Base-by-base conservation (phyloP, 139 green algal species). In the Chlamydomonas schloesseri region DNA sequence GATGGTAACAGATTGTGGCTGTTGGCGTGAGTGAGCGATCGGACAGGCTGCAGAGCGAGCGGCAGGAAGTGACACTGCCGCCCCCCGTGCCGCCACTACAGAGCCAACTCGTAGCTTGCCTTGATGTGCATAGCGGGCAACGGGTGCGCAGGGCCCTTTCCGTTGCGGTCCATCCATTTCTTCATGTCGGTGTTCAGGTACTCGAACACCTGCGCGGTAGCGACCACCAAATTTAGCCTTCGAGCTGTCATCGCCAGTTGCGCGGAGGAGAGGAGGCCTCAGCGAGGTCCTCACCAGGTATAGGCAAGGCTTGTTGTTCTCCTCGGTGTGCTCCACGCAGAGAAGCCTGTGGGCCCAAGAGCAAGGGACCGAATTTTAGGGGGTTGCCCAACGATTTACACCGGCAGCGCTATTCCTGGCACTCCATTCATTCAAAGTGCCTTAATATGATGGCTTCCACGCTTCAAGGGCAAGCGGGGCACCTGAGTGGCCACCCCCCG, bases 111-210 rank as follows among this genome's bases (percentile, higher is more conserved):
- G n/a, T n/a, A n/a, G 42, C 50, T 36, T 47, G 96, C 93, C 94
- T 98, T 98, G 79, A 98, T 87, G 14, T 94, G 74, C 33, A 82
- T 47, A 0, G 92, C 90, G 11, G 89, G 68, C 46, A 97, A 83
- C 0, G 94, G 93, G 83, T 95, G 72, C 3, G 90, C 70, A 3
- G 95, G 95, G 5, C 97, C 96, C 47, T 96, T 97, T 58, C 97
- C 96, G 78, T 94, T 96, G 50, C 94, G 88, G 92, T 99, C 98
- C 98, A 99, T 99, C 91, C 95, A 99, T 89, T 99, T 98, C 92
- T 99, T 99, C 26, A 99, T 93, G 91, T 99, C 98, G n/a, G 96
- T 98, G 81, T 95, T 95, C 18, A 99, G 93, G 89, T 97, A 99
- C 89, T 99, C 98, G 88, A 99, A 99, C 2, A 99, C 94, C 89